phyloP scores from a whole-genome alignment of 352 stramenopile genomes.

The Phytophthora tubulina region DNA sequence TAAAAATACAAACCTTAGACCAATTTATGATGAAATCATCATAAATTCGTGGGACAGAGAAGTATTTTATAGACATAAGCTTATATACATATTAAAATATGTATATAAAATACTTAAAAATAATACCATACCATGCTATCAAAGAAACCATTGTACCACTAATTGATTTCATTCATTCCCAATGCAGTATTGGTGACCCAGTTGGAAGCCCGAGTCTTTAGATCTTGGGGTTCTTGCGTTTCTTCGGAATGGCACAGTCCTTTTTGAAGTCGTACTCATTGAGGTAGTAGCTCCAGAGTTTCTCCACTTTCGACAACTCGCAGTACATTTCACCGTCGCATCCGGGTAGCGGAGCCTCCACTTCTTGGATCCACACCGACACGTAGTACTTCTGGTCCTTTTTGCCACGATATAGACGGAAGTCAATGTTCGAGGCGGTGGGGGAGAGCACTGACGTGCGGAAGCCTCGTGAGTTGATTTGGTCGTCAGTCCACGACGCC shows the following conservation, averaged over 20 bases:
- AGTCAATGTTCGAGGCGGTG: conserved; percentile 81
- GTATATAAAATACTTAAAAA: too few species aligned
- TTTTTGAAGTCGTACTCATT: conserved; percentile 47
- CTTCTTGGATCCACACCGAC: conserved; percentile 63
- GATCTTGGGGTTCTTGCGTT: conserved; percentile 5
- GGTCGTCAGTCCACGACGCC: conserved; percentile 41
- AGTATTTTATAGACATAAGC: too few species aligned
- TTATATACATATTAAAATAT: too few species aligned
- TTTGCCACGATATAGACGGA: conserved; percentile 61
- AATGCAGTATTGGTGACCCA: too few species aligned
- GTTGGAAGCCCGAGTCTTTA: too few species aligned
- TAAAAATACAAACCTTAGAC: too few species aligned
- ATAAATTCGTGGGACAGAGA: too few species aligned
- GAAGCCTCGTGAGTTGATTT: conserved; percentile 62
- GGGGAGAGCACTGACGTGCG: conserved; percentile 66
- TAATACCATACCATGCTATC: too few species aligned
- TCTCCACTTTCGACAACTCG: conserved; percentile 50
- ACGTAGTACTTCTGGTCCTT: conserved; percentile 58
- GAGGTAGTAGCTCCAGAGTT: conserved; percentile 71
- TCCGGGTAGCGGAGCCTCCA: conserved; percentile 52
- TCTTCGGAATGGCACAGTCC: conserved; percentile 37
- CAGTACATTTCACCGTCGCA: conserved; percentile 55
- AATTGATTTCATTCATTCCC: too few species aligned
- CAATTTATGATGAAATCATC: too few species aligned
- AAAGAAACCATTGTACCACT: too few species aligned